phyloP scores from a whole-genome alignment of 306 rosid species.

The Quercus gilva region DNA sequence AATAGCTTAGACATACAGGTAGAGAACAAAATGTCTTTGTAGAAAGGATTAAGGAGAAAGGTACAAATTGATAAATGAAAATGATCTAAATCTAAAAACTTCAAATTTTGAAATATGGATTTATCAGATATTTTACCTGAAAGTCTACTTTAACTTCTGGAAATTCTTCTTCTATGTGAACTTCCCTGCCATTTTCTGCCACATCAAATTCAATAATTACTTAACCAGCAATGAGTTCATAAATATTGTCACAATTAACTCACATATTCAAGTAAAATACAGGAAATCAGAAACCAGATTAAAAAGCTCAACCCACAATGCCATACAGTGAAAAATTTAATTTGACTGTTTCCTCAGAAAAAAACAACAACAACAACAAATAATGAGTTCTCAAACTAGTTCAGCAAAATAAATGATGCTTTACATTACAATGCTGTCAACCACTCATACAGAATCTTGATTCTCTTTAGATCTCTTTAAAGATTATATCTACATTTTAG shows the following conservation, averaged over 20 bases:
- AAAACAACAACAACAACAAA: not conserved
- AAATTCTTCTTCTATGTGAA: conserved; percentile 63
- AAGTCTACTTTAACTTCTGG: conserved; percentile 83
- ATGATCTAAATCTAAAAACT: not conserved
- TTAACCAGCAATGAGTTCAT: conserved; percentile 1
- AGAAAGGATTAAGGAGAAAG: not conserved
- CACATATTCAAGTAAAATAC: not conserved
- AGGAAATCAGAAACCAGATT: not conserved
- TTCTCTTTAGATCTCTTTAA: too few species aligned
- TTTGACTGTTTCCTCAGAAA: not conserved
- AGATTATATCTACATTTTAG: too few species aligned
- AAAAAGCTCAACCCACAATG: not conserved
- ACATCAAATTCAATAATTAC: conserved; percentile 22
- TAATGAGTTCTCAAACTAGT: conserved; percentile 8
- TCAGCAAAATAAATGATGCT: not conserved
- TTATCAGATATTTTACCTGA: conserved; percentile 54
- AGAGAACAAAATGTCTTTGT: not conserved
- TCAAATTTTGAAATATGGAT: not conserved
- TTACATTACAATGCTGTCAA: not conserved
- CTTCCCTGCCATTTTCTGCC: conserved; percentile 64
- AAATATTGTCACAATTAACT: not conserved
- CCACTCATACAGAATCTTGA: not conserved
- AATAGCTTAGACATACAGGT: conserved; percentile 1
- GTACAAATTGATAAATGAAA: not conserved
- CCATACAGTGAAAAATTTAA: not conserved